A percentile compares a stretch with the other conserved stretches of the same genome.
Evolutionary conservation across 805 yeast genomes (phyloP).

Genomic region (Candida lessepsii): DNA sequence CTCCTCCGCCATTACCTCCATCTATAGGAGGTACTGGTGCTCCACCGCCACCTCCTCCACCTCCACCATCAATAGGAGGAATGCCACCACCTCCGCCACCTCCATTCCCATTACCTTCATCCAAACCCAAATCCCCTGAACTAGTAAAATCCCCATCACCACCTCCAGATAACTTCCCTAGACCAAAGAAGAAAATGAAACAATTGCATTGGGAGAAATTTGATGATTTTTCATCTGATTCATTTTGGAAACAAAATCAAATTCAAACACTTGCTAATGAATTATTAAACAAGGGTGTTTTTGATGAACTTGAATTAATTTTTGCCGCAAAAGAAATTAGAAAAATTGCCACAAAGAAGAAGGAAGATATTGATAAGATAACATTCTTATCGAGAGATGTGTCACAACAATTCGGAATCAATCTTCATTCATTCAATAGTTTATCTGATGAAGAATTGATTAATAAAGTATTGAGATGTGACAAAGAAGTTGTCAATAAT

Average conservation of each 20-base stretch:
- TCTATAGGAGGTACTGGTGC: constrained; percentile 14
- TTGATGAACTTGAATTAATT: constrained; percentile 59
- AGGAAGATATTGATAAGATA: constrained; percentile 45
- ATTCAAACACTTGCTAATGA: constrained; percentile 46
- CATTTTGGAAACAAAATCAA: constrained; percentile 60
- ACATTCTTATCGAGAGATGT: constrained; percentile 66
- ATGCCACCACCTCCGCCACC: constrained; percentile 17
- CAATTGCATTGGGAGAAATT: constrained; percentile 84
- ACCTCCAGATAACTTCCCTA: constrained; percentile 49
- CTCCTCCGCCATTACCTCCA: constrained; percentile 20
- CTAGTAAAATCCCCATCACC: constrained; percentile 12
- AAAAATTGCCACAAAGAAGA: constrained; percentile 43
- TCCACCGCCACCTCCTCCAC: constrained; percentile 19
- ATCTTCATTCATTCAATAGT: constrained; percentile 60
- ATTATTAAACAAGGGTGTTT: constrained; percentile 57
- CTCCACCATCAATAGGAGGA: constrained; percentile 21
- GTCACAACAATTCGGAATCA: constrained; percentile 79
- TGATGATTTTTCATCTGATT: constrained; percentile 47
- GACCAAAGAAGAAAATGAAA: constrained; percentile 61
- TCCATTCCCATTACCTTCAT: constrained; percentile 27
- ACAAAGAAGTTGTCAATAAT: constrained; percentile 50
- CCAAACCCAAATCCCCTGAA: constrained; percentile 22
- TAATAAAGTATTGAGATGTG: constrained; percentile 57
- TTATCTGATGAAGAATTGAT: constrained; percentile 56
- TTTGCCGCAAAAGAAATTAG: constrained; percentile 57